Conservation (phyloP, 305 asterid species). For the Solanum hybrid region DNA sequence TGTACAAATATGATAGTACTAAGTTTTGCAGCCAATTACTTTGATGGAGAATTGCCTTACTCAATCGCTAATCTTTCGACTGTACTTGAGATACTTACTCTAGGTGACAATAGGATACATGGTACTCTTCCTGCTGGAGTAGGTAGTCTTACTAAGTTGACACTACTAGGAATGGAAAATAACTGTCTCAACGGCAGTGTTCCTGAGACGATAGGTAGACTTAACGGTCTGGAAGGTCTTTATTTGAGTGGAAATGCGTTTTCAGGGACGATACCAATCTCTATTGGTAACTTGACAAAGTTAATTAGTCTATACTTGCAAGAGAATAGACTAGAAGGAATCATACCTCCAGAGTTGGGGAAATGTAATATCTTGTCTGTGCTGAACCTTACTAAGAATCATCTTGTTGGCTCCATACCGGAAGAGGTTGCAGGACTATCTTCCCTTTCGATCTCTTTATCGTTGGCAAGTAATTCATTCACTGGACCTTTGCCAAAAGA, state of each 20-base stretch:
- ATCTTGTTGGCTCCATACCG: constrained; percentile 3
- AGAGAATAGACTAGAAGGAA: constrained; percentile 17
- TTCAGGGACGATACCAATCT: constrained; percentile 13
- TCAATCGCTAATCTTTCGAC: constrained; percentile 11
- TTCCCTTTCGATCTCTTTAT: background rate
- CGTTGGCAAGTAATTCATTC: constrained; percentile 6
- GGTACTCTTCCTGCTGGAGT: constrained; percentile 10
- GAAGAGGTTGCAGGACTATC: background rate
- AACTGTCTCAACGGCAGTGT: constrained; percentile 4
- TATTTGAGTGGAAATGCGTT: constrained; percentile 5
- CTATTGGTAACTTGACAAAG: constrained; percentile 11
- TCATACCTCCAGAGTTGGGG: constrained; percentile 19
- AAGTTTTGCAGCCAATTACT: background rate
- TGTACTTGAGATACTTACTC: background rate
- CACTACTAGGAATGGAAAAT: constrained; percentile 3
- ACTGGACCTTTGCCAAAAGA: constrained; percentile 19
- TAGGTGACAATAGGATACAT: constrained; percentile 1
- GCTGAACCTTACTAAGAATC: constrained; percentile 18
- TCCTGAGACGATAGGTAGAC: constrained; percentile 4
- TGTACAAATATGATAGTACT: constrained; percentile 6
- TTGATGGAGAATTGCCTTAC: constrained; percentile 10
- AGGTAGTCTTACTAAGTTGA: constrained; percentile 6
- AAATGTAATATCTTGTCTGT: constrained; percentile 9
- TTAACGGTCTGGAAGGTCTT: background rate
- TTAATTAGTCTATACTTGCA: constrained; percentile 5